phyloP scores from a whole-genome alignment of 495 filamentous ascomycete species.

The Penicillium odoratum region DNA sequence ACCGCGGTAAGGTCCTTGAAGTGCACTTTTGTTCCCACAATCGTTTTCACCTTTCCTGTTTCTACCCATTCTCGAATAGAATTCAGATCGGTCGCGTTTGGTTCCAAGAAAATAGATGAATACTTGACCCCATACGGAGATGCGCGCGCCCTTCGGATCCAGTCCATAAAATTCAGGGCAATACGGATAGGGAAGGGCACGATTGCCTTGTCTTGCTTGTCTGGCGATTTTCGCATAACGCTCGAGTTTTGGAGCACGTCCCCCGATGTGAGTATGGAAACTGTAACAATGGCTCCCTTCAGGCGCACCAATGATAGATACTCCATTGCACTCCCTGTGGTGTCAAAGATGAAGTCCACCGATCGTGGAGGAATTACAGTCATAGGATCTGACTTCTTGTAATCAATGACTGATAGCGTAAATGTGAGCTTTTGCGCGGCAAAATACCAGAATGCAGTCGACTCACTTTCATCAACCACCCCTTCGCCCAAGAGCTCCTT shows the following conservation, averaged over 20 bases:
- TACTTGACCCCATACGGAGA: slow-evolving; percentile 39
- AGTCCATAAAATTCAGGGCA: slow-evolving; percentile 35
- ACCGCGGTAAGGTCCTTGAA: slow-evolving; percentile 47
- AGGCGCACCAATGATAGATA: slow-evolving; percentile 39
- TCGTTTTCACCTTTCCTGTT: slow-evolving; percentile 41
- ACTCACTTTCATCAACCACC: slow-evolving; percentile 32
- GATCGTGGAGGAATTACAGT: slow-evolving; percentile 38
- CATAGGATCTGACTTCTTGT: slow-evolving; percentile 43
- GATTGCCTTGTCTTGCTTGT: slow-evolving; percentile 28
- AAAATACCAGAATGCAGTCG: slow-evolving; percentile 14
- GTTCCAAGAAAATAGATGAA: slow-evolving; percentile 37
- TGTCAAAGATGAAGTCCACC: slow-evolving; percentile 57
- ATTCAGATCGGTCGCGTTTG: slow-evolving; percentile 40
- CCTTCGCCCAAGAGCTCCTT: slow-evolving; percentile 37
- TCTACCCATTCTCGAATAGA: slow-evolving; percentile 41
- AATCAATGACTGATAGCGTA: slow-evolving; percentile 44
- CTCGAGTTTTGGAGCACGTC: slow-evolving; percentile 17
- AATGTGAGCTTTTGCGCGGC: slow-evolving; percentile 25
- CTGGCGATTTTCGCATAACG: slow-evolving; percentile 26
- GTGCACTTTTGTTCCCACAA: slow-evolving; percentile 40
- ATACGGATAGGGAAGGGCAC: slow-evolving; percentile 31
- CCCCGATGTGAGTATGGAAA: slow-evolving; percentile 16
- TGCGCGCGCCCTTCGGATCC: slow-evolving; percentile 25
- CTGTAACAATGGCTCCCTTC: slow-evolving; percentile 19
- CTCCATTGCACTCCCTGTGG: slow-evolving; percentile 32